Evolutionary conservation across 73 alveolate genomes (phyloP), one percentile per base, ranked within the genome.

Genomic region (Blepharisma stoltei): DNA sequence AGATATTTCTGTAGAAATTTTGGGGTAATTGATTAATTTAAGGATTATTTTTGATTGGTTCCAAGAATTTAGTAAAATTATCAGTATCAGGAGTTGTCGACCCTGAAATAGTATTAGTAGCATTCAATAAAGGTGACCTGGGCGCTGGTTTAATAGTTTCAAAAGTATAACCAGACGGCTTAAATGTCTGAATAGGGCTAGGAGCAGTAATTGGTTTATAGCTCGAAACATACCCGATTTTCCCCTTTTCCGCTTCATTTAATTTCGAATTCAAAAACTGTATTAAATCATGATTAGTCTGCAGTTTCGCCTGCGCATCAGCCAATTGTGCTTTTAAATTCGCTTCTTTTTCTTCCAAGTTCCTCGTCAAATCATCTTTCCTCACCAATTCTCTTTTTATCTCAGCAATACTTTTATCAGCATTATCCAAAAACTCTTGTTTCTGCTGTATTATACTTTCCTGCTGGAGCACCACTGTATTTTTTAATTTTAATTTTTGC

Each of bases 381-480:
- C 54, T 82, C 4, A 77, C 85, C 23, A 27, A 55, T 43, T 82
- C 89, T 45, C 76, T 75, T 78, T 73, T 82, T 43, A 79, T 20
- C 54, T 54, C 60, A 65, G 47, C 41, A 37, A 50, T 23, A 6
- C 27, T 8, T 43, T 78, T 82, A 14, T 71, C 85, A 53, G 43
- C 11, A 11, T 75, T 76, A 77, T 77, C 85, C 20, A 75, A 23
- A 11, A n/a, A 8, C 49, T 82, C 89, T 77, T 77, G 27, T 45
- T 82, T 82, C 76, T 76, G 54, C 44, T 71, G 67, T 7, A 82
- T 48, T 54, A 41, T 23, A 14, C 67, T 27, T 82, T 82, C 89
- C 38, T 82, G 55, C 82, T 82, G 66, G 54, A 77, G 6, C 0
- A 82, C 83, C 48, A 82, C 89, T 77, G 82, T 47, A 21, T 60